Conservation (phyloP, 257 asterid genomes). For the Avicennia marina region DNA sequence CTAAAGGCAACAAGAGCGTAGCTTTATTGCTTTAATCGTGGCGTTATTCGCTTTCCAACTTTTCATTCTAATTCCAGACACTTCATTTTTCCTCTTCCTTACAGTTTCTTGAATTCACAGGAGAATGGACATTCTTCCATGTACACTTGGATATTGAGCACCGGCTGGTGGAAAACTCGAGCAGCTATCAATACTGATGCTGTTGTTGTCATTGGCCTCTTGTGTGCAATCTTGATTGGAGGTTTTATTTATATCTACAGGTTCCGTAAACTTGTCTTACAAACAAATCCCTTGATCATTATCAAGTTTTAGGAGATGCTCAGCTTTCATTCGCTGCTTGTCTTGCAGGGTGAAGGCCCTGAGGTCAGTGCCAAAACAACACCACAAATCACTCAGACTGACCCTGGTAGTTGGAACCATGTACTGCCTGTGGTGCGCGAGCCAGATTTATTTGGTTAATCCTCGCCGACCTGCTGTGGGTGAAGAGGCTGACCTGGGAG, state of each 20-base stretch:
- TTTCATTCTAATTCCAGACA: too few species aligned
- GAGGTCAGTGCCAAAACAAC: conserved; percentile 33
- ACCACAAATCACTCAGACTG: conserved; percentile 39
- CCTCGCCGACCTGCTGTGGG: conserved; percentile 89
- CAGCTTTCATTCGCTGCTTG: background rate
- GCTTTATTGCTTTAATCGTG: background rate
- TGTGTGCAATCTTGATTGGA: conserved; percentile 55
- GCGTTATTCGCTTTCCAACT: too few species aligned
- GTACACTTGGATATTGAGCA: conserved; percentile 87
- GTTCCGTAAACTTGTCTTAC: conserved; percentile 24
- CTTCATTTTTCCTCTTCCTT: background rate
- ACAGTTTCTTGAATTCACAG: conserved; percentile 31
- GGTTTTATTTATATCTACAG: conserved; percentile 71
- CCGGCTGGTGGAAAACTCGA: conserved; percentile 86
- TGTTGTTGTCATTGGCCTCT: conserved; percentile 52
- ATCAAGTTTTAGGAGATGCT: conserved; percentile 2
- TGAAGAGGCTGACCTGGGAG: conserved; percentile 92
- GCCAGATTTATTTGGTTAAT: conserved; percentile 61
- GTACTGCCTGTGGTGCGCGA: conserved; percentile 76
- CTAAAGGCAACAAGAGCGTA: too few species aligned
- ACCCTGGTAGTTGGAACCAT: conserved; percentile 35
- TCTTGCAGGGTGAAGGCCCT: conserved; percentile 48
- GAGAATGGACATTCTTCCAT: conserved; percentile 82
- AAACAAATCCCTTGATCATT: background rate
- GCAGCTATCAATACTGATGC: conserved; percentile 75